These are phyloP conservation scores for Phaeosphaeria sp. DNA, from an alignment of 2,329 filamentous ascomycete genomes.

Conservation along the genomic window DNA sequence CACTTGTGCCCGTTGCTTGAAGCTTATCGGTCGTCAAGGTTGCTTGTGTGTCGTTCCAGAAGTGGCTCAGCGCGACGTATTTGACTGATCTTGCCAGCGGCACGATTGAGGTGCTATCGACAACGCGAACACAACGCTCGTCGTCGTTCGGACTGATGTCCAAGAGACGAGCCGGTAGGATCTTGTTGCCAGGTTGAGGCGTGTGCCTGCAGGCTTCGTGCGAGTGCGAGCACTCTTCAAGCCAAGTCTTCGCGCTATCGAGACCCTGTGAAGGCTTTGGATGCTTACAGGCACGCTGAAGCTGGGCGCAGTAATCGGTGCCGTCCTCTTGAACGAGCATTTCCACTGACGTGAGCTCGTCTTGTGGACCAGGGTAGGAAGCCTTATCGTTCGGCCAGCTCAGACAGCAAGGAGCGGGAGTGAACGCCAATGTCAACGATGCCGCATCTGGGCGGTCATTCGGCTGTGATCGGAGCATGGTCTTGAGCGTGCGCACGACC, in stretches of 20 bases:
- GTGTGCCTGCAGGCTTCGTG: slow-evolving; percentile 34
- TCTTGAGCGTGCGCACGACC: slow-evolving; percentile 37
- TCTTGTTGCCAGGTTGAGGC: slow-evolving; percentile 2
- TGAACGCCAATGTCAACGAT: slow-evolving; percentile 40
- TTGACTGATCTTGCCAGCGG: slow-evolving; percentile 10
- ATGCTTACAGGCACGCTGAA: slow-evolving; percentile 1
- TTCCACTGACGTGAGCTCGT: slow-evolving; percentile 37
- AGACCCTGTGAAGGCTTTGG: slow-evolving; percentile 8
- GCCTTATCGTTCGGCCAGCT: slow-evolving; percentile 44
- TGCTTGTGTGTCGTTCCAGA: slow-evolving; percentile 29
- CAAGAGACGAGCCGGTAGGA: slow-evolving; percentile 41
- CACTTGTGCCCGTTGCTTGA: slow-evolving; percentile 16
- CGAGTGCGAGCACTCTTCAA: slow-evolving; percentile 33
- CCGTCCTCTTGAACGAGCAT: slow-evolving; percentile 26
- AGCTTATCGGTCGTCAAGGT: slow-evolving; percentile 26
- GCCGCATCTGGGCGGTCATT: slow-evolving; percentile 39
- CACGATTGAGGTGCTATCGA: slow-evolving; percentile 28
- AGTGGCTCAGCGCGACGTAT: slow-evolving; percentile 40
- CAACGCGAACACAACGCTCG: slow-evolving; percentile 23
- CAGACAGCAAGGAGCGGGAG: slow-evolving; percentile 46
- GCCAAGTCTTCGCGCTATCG: slow-evolving; percentile 33
- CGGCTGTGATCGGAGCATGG: slow-evolving; percentile 40
- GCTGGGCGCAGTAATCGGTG: slow-evolving; percentile 22
- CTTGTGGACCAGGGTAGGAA: slow-evolving; percentile 39
- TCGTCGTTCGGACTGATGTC: slow-evolving; percentile 30